Conservation (phyloP, 441 rosid genomes). For the Gossypium davidsonii region DNA sequence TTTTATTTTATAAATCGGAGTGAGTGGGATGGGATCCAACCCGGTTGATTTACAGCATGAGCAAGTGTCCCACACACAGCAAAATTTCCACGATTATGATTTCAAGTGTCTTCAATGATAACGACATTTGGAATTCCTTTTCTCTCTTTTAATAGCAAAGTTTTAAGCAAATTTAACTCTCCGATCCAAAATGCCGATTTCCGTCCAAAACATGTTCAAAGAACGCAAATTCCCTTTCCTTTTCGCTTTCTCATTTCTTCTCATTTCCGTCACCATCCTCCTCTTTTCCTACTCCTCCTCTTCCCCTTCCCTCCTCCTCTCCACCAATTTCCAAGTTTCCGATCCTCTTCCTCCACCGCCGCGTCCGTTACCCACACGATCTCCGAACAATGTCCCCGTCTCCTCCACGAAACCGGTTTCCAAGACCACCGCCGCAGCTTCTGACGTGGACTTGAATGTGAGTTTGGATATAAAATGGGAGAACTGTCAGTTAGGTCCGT, state of each 20-base stretch:
- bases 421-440: neutral
- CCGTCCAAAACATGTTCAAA: constrained; percentile 31
- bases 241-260: constrained; percentile 32
- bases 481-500: constrained; percentile 34
- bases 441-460: constrained; percentile 11
- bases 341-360: neutral
- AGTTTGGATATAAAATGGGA: constrained; percentile 34
- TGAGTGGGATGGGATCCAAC: too few species aligned
- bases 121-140: neutral
- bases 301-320: constrained; percentile 23
- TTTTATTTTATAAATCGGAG: too few species aligned
- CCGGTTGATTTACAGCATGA: too few species aligned
- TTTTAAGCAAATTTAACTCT: too few species aligned
- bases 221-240: constrained; percentile 31
- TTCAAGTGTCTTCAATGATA: too few species aligned
- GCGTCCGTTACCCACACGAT: neutral
- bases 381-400: neutral
- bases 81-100: too few species aligned
- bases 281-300: constrained; percentile 25
- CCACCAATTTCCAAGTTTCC: constrained; percentile 22
- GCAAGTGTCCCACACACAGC: too few species aligned
- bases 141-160: neutral
- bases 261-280: constrained; percentile 32
- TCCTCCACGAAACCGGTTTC: neutral
- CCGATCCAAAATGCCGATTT: constrained; percentile 26